A percentile compares a stretch with the other conserved stretches of the same genome.
phyloP scores from a whole-genome alignment of 1,284 basidiomycete species.

The Stygiomarasmius scandens region DNA sequence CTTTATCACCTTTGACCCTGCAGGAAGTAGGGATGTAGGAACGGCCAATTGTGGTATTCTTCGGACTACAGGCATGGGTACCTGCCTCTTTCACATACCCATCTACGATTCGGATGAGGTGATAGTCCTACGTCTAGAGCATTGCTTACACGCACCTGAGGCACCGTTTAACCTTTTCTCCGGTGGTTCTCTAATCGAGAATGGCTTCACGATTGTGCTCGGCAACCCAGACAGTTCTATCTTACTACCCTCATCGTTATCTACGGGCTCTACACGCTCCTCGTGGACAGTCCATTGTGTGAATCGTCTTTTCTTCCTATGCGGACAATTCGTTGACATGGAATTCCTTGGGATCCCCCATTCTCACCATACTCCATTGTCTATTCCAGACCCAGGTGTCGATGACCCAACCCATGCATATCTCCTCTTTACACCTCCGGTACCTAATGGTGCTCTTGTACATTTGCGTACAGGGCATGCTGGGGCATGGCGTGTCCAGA shows the following conservation, averaged over 20 bases:
- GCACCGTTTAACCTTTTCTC: too few relatives aligned
- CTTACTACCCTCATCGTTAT: too few relatives aligned
- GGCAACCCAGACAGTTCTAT: too few relatives aligned
- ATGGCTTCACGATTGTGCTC: too few relatives aligned
- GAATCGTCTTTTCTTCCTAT: background rate
- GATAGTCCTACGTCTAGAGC: constrained; percentile 2
- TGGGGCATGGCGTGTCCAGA: background rate
- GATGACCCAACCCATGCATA: too few relatives aligned
- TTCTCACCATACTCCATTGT: background rate
- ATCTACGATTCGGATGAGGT: background rate
- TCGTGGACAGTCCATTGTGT: background rate
- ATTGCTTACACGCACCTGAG: constrained; percentile 5
- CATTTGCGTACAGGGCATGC: background rate
- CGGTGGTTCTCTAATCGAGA: too few relatives aligned
- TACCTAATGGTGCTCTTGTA: background rate
- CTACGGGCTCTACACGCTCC: too few relatives aligned
- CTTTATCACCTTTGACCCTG: constrained; percentile 6
- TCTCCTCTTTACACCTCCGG: background rate
- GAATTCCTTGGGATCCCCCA: too few relatives aligned
- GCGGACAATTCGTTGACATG: background rate
- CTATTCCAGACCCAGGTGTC: background rate
- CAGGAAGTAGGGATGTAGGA: background rate
- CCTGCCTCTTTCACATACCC: too few relatives aligned
- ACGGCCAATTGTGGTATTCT: constrained; percentile 10
- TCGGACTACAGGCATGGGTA: background rate